Evolutionary conservation across 495 filamentous ascomycete genomes (phyloP).

Genomic region (Xylaria venustula): DNA sequence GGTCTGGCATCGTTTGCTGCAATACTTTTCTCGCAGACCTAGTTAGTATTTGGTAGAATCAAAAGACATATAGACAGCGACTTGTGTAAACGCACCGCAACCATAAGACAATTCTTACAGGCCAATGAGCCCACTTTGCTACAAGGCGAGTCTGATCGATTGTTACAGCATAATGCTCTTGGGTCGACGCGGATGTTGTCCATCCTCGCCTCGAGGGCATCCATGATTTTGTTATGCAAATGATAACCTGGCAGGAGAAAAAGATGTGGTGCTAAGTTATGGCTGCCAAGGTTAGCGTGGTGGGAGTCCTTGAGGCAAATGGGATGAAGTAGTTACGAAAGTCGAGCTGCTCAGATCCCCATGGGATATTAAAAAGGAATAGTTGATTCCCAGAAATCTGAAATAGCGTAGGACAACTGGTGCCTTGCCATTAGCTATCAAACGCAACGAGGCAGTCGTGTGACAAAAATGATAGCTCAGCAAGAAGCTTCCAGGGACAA

Average conservation of each 20-base stretch:
- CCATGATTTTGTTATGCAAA: neutral
- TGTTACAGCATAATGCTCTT: neutral
- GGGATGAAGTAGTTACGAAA: no score
- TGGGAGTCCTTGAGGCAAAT: no score
- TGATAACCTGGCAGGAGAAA: neutral
- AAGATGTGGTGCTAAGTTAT: no score
- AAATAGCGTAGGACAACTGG: no score
- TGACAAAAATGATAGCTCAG: no score
- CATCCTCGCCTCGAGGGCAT: neutral
- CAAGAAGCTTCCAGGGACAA: no score
- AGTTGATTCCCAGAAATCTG: no score
- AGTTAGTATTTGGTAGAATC: neutral
- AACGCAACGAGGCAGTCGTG: no score
- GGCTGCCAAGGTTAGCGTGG: no score
- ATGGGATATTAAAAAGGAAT: no score
- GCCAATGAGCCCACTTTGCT: neutral
- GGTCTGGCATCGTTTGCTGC: conserved; percentile 7
- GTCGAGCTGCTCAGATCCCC: no score
- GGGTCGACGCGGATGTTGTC: neutral
- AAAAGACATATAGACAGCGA: conserved; percentile 28
- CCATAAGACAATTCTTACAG: conserved; percentile 6
- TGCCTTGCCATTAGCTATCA: no score
- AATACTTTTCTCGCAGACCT: neutral
- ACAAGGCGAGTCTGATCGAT: neutral
- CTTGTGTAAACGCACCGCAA: neutral